These are phyloP conservation scores for Cladochytrium replicatum DNA, from an alignment of 192 early-diverging fungal species.

Conservation along the genomic window DNA sequence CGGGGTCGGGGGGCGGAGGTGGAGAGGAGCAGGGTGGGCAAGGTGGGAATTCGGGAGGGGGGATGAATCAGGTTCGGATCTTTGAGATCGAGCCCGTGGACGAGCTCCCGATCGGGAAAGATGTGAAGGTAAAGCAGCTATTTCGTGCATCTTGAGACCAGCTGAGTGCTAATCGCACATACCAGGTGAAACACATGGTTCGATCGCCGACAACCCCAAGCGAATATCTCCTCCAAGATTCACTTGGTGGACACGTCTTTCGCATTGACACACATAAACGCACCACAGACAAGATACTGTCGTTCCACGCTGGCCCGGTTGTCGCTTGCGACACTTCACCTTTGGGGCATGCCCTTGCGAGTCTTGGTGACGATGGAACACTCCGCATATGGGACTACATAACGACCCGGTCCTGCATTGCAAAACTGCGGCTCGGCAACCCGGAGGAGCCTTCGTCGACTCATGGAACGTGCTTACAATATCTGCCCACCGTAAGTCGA, in stretches of 20 bases:
- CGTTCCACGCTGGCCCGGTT: constrained; percentile 41
- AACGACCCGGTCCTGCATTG: too few species aligned
- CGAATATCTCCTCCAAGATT: constrained; percentile 42
- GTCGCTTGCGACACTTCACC: constrained; percentile 34
- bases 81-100: constrained; percentile 52
- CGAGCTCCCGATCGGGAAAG: constrained; percentile 46
- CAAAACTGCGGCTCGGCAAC: too few species aligned
- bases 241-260: constrained; percentile 29
- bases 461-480: constrained; percentile 28
- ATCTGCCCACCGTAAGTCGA: constrained; percentile 35
- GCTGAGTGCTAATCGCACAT: constrained; percentile 4
- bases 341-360: constrained; percentile 29
- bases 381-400: constrained; percentile 39
- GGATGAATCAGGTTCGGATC: constrained; percentile 19
- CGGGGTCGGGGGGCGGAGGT: neutral
- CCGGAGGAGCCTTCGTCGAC: too few species aligned
- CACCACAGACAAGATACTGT: constrained; percentile 27
- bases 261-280: constrained; percentile 38
- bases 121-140: constrained; percentile 36
- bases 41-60: neutral
- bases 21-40: constrained; percentile 4
- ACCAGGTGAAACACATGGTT: constrained; percentile 41
- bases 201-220: constrained; percentile 13
- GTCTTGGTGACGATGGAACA: constrained; percentile 37
- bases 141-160: neutral